These are phyloP conservation scores for Thermothielavioides terrestris DNA, from an alignment of 495 filamentous ascomycete genomes.

Conservation along the genomic window DNA sequence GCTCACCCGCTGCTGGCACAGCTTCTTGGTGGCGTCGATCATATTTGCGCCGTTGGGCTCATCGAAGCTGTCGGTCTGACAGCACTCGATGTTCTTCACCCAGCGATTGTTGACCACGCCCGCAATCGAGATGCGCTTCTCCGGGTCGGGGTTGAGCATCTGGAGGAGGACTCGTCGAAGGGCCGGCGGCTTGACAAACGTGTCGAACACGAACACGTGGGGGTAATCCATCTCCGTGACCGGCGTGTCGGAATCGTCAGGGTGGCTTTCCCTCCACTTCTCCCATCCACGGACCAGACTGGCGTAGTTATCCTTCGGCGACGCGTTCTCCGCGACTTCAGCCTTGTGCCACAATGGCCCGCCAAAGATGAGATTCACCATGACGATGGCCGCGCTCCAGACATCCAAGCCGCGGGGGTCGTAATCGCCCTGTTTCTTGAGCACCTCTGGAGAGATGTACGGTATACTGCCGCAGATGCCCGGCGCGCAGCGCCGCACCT, in stretches of 20 bases:
- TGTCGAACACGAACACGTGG: slow-evolving; percentile 39
- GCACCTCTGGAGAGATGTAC: slow-evolving; percentile 72
- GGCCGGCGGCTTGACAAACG: slow-evolving; percentile 41
- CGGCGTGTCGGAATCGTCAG: slow-evolving; percentile 34
- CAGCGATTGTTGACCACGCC: slow-evolving; percentile 53
- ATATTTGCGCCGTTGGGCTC: slow-evolving; percentile 33
- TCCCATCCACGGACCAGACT: slow-evolving; percentile 55
- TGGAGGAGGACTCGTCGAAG: slow-evolving; percentile 57
- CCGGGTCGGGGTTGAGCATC: slow-evolving; percentile 68
- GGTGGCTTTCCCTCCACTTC: slow-evolving; percentile 47
- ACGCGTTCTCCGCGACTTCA: slow-evolving; percentile 25
- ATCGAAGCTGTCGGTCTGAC: slow-evolving; percentile 52
- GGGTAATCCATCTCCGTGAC: slow-evolving; percentile 47
- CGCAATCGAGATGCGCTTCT: slow-evolving; percentile 53
- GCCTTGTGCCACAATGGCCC: slow-evolving; percentile 59
- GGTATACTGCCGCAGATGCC: slow-evolving; percentile 68
- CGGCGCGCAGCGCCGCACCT: slow-evolving; percentile 55
- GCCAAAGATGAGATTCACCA: slow-evolving; percentile 55
- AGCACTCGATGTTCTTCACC: slow-evolving; percentile 64
- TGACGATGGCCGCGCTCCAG: slow-evolving; percentile 71
- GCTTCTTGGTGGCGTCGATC: slow-evolving; percentile 47
- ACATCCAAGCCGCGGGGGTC: slow-evolving; percentile 69
- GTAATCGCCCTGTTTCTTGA: slow-evolving; percentile 55
- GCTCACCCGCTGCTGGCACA: slow-evolving; percentile 28
- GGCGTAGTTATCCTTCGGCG: slow-evolving; percentile 39